These are phyloP conservation scores for Dendrobium catenatum DNA, from an alignment of 106 monocot species.

Conservation along the genomic window DNA sequence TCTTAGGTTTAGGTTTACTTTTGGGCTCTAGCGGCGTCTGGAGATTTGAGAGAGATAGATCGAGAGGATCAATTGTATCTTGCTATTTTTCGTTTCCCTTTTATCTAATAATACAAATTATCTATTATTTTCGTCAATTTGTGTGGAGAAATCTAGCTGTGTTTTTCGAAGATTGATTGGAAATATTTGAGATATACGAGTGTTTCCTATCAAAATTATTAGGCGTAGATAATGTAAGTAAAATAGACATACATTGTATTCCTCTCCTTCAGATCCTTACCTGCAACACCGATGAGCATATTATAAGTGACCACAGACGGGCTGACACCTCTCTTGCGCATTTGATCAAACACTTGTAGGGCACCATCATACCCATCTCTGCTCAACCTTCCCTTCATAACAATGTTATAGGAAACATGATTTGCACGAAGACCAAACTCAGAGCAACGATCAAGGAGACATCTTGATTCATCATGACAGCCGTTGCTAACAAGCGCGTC, in stretches of 20 bases:
- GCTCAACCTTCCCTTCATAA: constrained; percentile 45
- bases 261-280: background rate
- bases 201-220: no score
- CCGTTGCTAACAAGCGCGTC: constrained; percentile 59
- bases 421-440: constrained; percentile 41
- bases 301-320: constrained; percentile 80
- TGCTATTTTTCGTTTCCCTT: no score
- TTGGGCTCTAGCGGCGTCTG: no score
- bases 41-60: no score
- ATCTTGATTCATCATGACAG: constrained; percentile 23
- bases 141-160: no score
- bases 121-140: no score
- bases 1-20: no score
- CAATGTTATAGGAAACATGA: constrained; percentile 66
- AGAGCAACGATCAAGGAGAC: constrained; percentile 18
- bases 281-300: constrained; percentile 45
- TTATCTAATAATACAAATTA: no score
- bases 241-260: background rate
- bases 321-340: constrained; percentile 36
- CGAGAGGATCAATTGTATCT: no score
- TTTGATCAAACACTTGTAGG: constrained; percentile 62
- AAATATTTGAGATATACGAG: no score
- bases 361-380: constrained; percentile 25
- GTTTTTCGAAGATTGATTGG: no score
- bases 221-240: no score